phyloP scores from a whole-genome alignment of 2,329 filamentous ascomycete species.

The Sclerotinia subarctica region DNA sequence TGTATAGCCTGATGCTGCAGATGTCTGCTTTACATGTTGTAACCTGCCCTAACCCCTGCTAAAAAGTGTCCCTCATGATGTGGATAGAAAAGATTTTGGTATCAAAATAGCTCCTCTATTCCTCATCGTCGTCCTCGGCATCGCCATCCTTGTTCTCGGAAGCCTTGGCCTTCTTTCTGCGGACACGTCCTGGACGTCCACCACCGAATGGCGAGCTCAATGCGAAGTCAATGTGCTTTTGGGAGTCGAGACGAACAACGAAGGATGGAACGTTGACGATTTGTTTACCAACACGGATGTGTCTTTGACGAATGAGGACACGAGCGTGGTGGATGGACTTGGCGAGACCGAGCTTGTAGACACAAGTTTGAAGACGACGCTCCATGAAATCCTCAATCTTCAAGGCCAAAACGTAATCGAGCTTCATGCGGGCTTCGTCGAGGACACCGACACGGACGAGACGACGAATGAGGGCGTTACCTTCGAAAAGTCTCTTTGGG shows the following conservation, averaged over 20 bases:
- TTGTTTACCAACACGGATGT: slow-evolving; percentile 99
- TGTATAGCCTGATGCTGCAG: slow-evolving; percentile 17
- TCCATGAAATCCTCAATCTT: slow-evolving; percentile 99
- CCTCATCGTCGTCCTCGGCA: slow-evolving; percentile 84
- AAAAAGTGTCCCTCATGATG: neutral
- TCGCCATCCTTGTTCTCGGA: slow-evolving; percentile 79
- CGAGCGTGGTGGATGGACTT: slow-evolving; percentile 99
- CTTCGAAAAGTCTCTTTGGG: slow-evolving; percentile 99
- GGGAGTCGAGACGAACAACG: slow-evolving; percentile 98
- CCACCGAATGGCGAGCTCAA: slow-evolving; percentile 97
- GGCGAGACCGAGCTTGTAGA: slow-evolving; percentile 99
- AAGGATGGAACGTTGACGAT: slow-evolving; percentile 99
- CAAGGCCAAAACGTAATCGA: slow-evolving; percentile 99
- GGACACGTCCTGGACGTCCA: slow-evolving; percentile 93
- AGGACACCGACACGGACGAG: slow-evolving; percentile 99
- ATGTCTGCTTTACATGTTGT: slow-evolving; percentile 19
- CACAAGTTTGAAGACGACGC: slow-evolving; percentile 98
- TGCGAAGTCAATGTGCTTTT: slow-evolving; percentile 99
- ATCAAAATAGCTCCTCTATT: slow-evolving; percentile 42
- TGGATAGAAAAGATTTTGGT: slow-evolving; percentile 15
- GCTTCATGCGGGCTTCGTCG: slow-evolving; percentile 99
- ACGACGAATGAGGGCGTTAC: slow-evolving; percentile 99
- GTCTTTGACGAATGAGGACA: slow-evolving; percentile 98
- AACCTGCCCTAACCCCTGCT: slow-evolving; percentile 14
- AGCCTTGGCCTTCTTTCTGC: slow-evolving; percentile 99